Evolutionary conservation across 225 moss, liverwort and hornwort species (phyloP).

Genomic region (Pseudisothecium myosuroides): DNA sequence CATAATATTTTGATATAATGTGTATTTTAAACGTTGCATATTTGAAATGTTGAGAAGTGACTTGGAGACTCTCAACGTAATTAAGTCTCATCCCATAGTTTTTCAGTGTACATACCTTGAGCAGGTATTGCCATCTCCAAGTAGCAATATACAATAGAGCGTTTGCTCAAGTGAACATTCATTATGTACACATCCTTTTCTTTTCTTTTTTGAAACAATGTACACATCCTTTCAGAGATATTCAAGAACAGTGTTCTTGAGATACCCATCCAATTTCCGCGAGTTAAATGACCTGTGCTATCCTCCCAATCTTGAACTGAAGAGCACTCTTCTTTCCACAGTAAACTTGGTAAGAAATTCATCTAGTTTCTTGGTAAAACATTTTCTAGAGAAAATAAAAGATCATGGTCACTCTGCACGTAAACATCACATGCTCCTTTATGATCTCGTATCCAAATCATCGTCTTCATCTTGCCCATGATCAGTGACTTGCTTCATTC

Average conservation of each 20-base stretch:
- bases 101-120: neutral
- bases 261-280: neutral
- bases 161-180: constrained; percentile 2
- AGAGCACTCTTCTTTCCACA: neutral
- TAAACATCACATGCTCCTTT: neutral
- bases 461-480: constrained; percentile 92
- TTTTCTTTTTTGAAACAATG: no score
- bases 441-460: constrained; percentile 55
- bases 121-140: neutral
- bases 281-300: neutral
- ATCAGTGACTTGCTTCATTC: constrained; percentile 82
- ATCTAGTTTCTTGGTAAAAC: neutral
- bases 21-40: neutral
- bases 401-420: neutral
- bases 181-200: constrained; percentile 10
- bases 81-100: neutral
- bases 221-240: neutral
- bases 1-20: neutral
- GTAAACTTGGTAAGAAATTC: neutral
- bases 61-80: no score
- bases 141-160: constrained; percentile 9
- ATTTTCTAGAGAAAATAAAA: neutral
- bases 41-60: neutral
- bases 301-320: neutral
- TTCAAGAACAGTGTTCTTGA: neutral